These are phyloP conservation scores for Neltuma alba DNA, from an alignment of 306 rosid genomes.

Conservation along the genomic window DNA sequence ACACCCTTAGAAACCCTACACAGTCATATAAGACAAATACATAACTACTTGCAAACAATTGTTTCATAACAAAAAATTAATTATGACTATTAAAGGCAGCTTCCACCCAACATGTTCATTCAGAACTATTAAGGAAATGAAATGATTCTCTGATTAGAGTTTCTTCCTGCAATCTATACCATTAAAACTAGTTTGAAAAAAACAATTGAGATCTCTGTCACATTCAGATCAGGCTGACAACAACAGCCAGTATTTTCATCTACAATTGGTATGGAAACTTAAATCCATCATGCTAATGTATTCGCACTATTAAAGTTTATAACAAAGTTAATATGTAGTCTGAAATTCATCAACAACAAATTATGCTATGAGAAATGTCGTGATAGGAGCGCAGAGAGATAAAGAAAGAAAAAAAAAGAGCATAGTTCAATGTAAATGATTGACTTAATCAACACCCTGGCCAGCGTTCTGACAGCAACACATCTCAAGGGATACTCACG, in stretches of 20 bases:
- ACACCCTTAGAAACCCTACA: conserved; percentile 90
- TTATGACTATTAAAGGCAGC: neutral
- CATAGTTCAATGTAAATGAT: neutral
- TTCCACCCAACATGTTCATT: conserved; percentile 10
- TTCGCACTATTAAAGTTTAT: neutral
- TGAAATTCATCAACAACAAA: neutral
- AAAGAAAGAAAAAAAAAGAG: neutral
- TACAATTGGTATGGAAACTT: neutral
- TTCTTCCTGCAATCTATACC: neutral
- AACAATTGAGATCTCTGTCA: conserved; percentile 10
- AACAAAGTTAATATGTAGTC: neutral
- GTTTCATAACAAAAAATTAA: conserved; percentile 19
- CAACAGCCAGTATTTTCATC: conserved; percentile 7
- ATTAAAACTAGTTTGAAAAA: neutral
- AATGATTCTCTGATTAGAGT: neutral
- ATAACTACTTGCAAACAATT: conserved; percentile 9
- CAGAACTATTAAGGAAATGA: neutral
- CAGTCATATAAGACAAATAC: conserved; percentile 20
- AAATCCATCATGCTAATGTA: neutral
- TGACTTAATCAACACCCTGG: neutral
- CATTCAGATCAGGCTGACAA: conserved; percentile 27
- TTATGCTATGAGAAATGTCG: neutral
- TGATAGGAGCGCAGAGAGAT: neutral
- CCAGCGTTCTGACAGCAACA: neutral
- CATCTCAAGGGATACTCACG: neutral